Evolutionary conservation across 768 basidiomycete species (phyloP), one percentile per base, ranked within the genome.

Genomic region (Phaeotremella skinneri): DNA sequence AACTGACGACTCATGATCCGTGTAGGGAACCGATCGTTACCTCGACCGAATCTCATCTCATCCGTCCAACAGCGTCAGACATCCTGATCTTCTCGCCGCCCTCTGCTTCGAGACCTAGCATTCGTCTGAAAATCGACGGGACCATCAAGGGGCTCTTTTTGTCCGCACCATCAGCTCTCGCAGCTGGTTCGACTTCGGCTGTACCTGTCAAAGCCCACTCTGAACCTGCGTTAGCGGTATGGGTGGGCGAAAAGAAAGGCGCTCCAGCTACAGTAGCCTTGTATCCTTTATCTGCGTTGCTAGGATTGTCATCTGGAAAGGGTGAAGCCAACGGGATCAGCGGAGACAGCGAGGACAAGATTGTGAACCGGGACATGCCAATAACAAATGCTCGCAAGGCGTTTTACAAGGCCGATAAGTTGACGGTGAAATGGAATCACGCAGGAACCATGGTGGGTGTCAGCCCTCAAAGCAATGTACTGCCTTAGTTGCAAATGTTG

Each of bases 181-280:
- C 70, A 1, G 58, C 52, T 9, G 73, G 68, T 9, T 57, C 70
- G 4, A 65, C 68, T 3, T 66, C 63, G 2, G 56, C 66, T 4
- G 69, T 63, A 48, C 69, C 74, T 2, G 58, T 69, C 23, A 43
- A 41, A 17, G 58, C 68, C 2, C 43, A 64, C 50, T 52, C 63
- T 1, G 67, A 72, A 55, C 67, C 72, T 20, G 73, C 70, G 6
- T 76, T 99, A n/a, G 94, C 93, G 3, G 83, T 94, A 11, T 99
- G 97, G 74, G 81, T 93, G 37, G 88, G 85, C 0, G 94, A 98
- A 82, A 91, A 91, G 82, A 96, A 96, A 82, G 94, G 93, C 49
- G 84, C 86, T 11, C 94, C 94, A 2, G 93, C 90, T 0, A 87
- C 83, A 66, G 83, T 98, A 76, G 87, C 86, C 77, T 86, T 97